Conservation (phyloP, 2,329 filamentous ascomycete genomes). For the Talaromyces sp. region DNA sequence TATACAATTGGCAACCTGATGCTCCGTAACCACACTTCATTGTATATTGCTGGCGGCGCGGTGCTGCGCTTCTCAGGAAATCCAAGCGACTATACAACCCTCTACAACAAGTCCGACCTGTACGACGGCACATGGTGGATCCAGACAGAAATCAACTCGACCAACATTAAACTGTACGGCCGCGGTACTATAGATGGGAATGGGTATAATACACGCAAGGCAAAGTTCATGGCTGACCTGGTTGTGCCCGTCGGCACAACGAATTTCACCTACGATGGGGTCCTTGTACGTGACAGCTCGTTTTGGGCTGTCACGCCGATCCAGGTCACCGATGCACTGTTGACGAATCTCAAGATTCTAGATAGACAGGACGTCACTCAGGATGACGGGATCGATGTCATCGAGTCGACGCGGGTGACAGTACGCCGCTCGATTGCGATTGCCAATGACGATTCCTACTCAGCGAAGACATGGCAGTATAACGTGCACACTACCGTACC, state of each 20-base stretch:
- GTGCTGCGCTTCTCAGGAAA: neutral
- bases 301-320: neutral
- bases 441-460: neutral
- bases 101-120: neutral
- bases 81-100: neutral
- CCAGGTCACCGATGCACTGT: neutral
- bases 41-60: neutral
- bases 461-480: neutral
- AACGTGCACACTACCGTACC: neutral
- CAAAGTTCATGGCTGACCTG: neutral
- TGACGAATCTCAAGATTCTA: slow-evolving; percentile 1
- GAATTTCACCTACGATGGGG: neutral
- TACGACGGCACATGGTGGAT: neutral
- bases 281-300: neutral
- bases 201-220: neutral
- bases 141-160: neutral
- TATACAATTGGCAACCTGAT: neutral
- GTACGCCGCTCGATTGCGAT: neutral
- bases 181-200: neutral
- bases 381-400: neutral
- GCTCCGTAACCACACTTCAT: neutral
- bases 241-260: neutral
- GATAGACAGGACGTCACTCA: neutral
- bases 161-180: neutral
- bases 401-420: neutral